phyloP scores from a whole-genome alignment of 352 stramenopile genomes.

The Globisporangium iwayamae region DNA sequence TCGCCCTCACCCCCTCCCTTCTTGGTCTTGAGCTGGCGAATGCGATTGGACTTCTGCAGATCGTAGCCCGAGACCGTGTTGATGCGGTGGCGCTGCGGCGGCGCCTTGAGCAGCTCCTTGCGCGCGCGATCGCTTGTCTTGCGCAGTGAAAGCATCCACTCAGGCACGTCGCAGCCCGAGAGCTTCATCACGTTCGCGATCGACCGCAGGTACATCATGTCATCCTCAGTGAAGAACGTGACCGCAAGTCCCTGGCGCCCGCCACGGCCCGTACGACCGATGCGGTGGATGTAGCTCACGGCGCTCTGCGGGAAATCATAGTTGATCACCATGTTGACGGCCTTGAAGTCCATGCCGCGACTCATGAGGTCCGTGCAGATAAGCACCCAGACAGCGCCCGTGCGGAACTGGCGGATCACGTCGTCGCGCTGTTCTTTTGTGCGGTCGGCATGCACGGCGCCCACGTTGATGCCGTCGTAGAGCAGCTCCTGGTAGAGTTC shows the following conservation, averaged over 20 bases:
- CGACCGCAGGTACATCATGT: constrained; percentile 92
- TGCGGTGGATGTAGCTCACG: constrained; percentile 97
- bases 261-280: constrained; percentile 94
- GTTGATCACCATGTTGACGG: constrained; percentile 99
- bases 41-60: constrained; percentile 76
- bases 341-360: constrained; percentile 99
- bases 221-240: constrained; percentile 97
- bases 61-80: constrained; percentile 86
- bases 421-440: constrained; percentile 93
- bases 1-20: not conserved
- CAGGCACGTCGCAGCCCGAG: constrained; percentile 95
- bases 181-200: constrained; percentile 99
- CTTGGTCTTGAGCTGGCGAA: constrained; percentile 44
- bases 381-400: constrained; percentile 96
- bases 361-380: constrained; percentile 99
- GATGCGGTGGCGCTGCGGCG: constrained; percentile 67
- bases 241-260: constrained; percentile 92
- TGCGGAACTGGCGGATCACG: constrained; percentile 94
- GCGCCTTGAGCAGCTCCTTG: constrained; percentile 81
- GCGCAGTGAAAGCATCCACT: constrained; percentile 98
- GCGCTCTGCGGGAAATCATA: constrained; percentile 97
- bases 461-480: constrained; percentile 98
- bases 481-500: constrained; percentile 97
- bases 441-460: constrained; percentile 95
- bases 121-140: constrained; percentile 66